phyloP scores from a whole-genome alignment of 192 early-diverging fungal genomes.

The Geranomyces variabilis region DNA sequence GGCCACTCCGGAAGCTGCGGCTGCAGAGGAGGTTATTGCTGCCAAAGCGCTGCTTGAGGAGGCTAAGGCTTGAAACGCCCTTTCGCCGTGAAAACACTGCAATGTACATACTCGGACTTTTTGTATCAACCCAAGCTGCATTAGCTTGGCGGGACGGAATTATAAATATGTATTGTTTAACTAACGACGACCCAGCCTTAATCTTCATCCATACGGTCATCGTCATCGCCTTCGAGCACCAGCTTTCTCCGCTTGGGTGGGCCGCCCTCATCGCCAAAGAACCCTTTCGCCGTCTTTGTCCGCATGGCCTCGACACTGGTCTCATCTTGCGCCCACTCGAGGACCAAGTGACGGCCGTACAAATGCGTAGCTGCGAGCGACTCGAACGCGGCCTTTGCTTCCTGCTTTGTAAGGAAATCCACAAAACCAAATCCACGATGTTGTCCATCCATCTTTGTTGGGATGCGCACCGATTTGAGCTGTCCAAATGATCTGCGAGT shows the following conservation, averaged over 20 bases:
- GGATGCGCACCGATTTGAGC: conserved; percentile 91
- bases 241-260: conserved; percentile 66
- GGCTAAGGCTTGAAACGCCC: not conserved
- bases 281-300: conserved; percentile 83
- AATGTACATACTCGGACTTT: too few relatives aligned
- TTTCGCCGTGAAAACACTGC: too few relatives aligned
- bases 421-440: conserved; percentile 99
- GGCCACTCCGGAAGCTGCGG: conserved; percentile 9
- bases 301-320: conserved; percentile 80
- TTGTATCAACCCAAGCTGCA: too few relatives aligned
- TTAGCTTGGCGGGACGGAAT: too few relatives aligned
- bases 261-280: conserved; percentile 57
- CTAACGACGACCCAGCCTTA: not conserved
- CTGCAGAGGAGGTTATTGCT: conserved; percentile 11
- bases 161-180: too few relatives aligned
- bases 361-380: conserved; percentile 90
- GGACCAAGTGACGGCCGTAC: conserved; percentile 94
- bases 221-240: conserved; percentile 48
- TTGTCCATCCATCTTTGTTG: conserved; percentile 88
- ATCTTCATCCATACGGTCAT: conserved; percentile 28
- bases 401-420: conserved; percentile 95
- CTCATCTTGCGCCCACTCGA: conserved; percentile 92
- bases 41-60: conserved; percentile 2
- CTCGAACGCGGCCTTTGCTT: conserved; percentile 88
- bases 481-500: conserved; percentile 81